phyloP scores from a whole-genome alignment of 495 filamentous ascomycete species.

The Penicillium canariense region DNA sequence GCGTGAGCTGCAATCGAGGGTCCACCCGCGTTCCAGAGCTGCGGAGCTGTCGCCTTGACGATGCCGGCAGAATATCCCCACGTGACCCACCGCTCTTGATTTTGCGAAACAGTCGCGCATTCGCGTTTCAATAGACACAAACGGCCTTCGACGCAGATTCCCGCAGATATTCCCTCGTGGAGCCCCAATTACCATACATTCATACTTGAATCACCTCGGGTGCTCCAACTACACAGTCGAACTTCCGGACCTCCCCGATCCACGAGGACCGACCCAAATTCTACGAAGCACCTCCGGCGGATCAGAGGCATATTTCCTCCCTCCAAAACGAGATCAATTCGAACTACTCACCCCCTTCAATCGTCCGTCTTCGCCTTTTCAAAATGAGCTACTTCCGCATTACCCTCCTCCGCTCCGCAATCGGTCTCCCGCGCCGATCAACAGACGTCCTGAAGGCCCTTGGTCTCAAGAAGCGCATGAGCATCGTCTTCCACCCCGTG shows the following conservation, averaged over 20 bases:
- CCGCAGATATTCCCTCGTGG: not conserved
- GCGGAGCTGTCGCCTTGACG: slow-evolving; percentile 18
- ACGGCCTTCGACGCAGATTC: not conserved
- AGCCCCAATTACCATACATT: not conserved
- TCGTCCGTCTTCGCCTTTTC: not conserved
- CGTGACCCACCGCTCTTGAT: slow-evolving; percentile 29
- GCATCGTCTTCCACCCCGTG: slow-evolving; percentile 90
- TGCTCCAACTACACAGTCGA: not conserved
- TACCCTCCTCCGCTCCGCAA: slow-evolving; percentile 87
- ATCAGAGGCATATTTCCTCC: not conserved
- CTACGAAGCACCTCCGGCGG: not conserved
- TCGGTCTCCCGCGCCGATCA: slow-evolving; percentile 82
- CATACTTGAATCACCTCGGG: not conserved
- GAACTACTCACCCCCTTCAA: not conserved
- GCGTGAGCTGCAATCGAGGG: slow-evolving; percentile 4
- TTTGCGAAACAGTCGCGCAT: slow-evolving; percentile 14
- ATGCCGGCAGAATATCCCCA: slow-evolving; percentile 21
- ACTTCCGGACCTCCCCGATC: not conserved
- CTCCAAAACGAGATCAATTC: not conserved
- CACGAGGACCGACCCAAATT: not conserved
- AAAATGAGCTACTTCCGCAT: slow-evolving; percentile 93
- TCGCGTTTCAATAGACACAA: not conserved
- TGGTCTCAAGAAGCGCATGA: slow-evolving; percentile 82
- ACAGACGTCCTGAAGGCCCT: slow-evolving; percentile 84
- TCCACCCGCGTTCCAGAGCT: slow-evolving; percentile 14